A percentile compares a stretch with the other conserved stretches of the same genome.
Conservation (phyloP, 176 grass and related monocot species). For the Eragrostis curvula region DNA sequence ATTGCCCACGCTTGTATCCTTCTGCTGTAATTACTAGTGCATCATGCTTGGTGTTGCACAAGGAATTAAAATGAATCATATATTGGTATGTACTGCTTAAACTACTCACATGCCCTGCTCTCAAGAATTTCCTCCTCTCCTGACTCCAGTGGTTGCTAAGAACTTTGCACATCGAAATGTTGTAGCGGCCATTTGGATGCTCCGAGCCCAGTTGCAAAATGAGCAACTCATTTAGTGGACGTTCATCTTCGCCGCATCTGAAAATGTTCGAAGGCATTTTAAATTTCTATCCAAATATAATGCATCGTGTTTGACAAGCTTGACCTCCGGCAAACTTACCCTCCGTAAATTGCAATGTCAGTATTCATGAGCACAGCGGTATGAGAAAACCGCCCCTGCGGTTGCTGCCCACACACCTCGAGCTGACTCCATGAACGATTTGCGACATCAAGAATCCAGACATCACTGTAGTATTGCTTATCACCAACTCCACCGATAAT, state of each 20-base stretch:
- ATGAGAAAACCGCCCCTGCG: constrained; percentile 95
- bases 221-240: constrained; percentile 86
- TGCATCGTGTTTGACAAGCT: not conserved
- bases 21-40: constrained; percentile 43
- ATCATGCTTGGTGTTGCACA: not conserved
- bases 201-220: constrained; percentile 92
- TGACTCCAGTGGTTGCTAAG: constrained; percentile 94
- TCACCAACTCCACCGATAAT: constrained; percentile 96
- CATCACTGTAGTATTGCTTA: constrained; percentile 95
- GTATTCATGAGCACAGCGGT: constrained; percentile 68
- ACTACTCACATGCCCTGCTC: constrained; percentile 55
- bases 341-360: constrained; percentile 94
- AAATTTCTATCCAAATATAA: constrained; percentile 22
- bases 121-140: constrained; percentile 74
- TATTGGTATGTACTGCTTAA: not conserved
- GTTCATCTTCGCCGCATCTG: constrained; percentile 94
- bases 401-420: constrained; percentile 80
- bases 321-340: constrained; percentile 48
- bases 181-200: constrained; percentile 93
- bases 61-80: constrained; percentile 1
- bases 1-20: constrained; percentile 40
- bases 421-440: constrained; percentile 74
- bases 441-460: constrained; percentile 85
- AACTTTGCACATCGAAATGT: constrained; percentile 95
- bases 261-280: constrained; percentile 10